phyloP scores from a whole-genome alignment of 495 filamentous ascomycete species.

The Xeromyces bisporus region DNA sequence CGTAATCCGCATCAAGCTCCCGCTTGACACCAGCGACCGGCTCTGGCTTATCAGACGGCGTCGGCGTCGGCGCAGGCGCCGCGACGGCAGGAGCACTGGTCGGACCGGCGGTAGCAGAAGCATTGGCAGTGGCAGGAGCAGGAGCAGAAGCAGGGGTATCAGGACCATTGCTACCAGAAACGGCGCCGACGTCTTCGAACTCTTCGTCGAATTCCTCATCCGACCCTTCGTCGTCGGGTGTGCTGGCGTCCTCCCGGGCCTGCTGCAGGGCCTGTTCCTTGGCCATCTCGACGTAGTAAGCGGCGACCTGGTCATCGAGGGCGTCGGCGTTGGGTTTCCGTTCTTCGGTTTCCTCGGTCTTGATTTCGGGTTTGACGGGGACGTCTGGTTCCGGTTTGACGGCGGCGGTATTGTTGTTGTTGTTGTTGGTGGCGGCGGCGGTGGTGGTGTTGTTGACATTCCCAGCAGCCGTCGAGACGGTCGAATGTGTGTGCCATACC shows the following conservation, averaged over 20 bases:
- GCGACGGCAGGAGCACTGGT: constrained; percentile 13
- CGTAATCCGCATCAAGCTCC: constrained; percentile 23
- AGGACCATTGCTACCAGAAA: constrained; percentile 22
- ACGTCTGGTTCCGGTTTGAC: constrained; percentile 22
- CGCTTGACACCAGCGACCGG: constrained; percentile 19
- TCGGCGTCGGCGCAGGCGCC: constrained; percentile 1
- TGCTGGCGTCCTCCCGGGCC: constrained; percentile 27
- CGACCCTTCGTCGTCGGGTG: constrained; percentile 30
- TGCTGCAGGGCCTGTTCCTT: constrained; percentile 33
- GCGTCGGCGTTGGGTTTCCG: constrained; percentile 30
- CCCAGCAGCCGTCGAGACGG: constrained; percentile 34
- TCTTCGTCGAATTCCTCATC: constrained; percentile 31
- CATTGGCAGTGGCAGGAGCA: background rate
- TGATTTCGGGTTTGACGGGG: constrained; percentile 25
- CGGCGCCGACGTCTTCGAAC: constrained; percentile 31
- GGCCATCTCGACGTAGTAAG: constrained; percentile 36
- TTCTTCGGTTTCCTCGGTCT: constrained; percentile 38
- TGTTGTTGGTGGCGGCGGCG: constrained; percentile 2
- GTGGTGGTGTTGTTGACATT: constrained; percentile 4
- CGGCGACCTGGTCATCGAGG: constrained; percentile 33
- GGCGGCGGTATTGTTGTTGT: constrained; percentile 1
- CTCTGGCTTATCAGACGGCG: too few relatives aligned
- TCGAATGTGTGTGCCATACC: constrained; percentile 76
- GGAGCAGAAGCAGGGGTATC: constrained; percentile 20
- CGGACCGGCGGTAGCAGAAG: constrained; percentile 10